phyloP scores from a whole-genome alignment of 495 filamentous ascomycete species.

The Aspergillus ellipticus region DNA sequence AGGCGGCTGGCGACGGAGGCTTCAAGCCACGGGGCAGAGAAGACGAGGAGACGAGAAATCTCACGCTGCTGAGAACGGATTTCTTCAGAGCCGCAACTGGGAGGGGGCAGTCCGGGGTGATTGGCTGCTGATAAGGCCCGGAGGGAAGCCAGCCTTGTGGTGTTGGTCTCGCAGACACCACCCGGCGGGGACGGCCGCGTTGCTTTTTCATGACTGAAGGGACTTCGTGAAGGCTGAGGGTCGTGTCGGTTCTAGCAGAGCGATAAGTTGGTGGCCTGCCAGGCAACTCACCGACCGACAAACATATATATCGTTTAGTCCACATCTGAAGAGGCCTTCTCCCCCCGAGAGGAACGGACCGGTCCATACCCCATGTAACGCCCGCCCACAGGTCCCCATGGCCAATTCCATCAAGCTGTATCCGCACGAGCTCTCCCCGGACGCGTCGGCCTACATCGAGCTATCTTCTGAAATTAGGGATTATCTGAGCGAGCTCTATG shows the following conservation, averaged over 20 bases:
- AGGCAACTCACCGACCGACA: too few species aligned
- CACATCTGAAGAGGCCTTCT: too few species aligned
- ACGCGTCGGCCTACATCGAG: neutral
- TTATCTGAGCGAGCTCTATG: neutral
- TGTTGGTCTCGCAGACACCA: neutral
- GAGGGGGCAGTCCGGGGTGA: neutral
- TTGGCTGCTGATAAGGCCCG: neutral
- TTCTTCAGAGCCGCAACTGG: neutral
- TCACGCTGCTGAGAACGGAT: too few species aligned
- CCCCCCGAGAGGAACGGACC: too few species aligned
- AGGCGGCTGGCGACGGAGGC: too few species aligned
- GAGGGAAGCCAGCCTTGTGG: neutral
- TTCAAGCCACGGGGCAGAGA: too few species aligned
- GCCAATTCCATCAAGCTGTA: neutral
- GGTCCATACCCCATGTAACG: too few species aligned
- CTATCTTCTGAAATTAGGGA: neutral
- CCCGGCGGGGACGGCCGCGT: neutral
- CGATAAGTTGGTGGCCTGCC: too few species aligned
- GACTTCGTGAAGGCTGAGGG: neutral
- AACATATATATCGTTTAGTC: too few species aligned
- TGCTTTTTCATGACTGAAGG: neutral
- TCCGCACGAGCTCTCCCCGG: neutral
- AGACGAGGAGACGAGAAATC: too few species aligned
- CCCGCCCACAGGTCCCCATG: neutral
- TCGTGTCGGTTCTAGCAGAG: too few species aligned